Percentiles rank a stretch among this genome's conserved stretches.
Conservation (phyloP, 2,329 filamentous ascomycete species). For the Ascochyta fabae region DNA sequence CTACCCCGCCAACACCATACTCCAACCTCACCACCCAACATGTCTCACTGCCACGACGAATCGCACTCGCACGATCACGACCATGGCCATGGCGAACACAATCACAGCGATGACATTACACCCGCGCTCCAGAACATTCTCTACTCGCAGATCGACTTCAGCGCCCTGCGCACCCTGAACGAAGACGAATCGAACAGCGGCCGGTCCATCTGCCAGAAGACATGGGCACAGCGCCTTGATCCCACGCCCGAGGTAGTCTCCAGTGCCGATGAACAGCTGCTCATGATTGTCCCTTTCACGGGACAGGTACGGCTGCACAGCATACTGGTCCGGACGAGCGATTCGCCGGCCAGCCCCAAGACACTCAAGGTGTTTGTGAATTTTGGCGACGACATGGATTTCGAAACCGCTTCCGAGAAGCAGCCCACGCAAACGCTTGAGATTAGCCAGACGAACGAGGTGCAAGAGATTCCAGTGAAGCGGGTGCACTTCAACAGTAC, state of each 20-base stretch:
- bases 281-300: constrained; percentile 92
- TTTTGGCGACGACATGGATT: constrained; percentile 78
- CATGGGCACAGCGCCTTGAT: constrained; percentile 81
- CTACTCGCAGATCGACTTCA: constrained; percentile 91
- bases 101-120: constrained; percentile 90
- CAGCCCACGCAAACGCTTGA: constrained; percentile 76
- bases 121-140: constrained; percentile 89
- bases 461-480: constrained; percentile 88
- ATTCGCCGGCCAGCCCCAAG: constrained; percentile 72
- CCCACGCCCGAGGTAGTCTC: constrained; percentile 78
- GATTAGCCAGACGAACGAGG: constrained; percentile 76
- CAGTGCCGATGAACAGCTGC: constrained; percentile 89
- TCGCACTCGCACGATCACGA: constrained; percentile 63
- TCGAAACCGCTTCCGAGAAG: constrained; percentile 73
- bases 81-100: constrained; percentile 75
- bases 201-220: constrained; percentile 81
- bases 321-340: constrained; percentile 81
- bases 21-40: constrained; percentile 19
- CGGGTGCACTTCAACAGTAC: constrained; percentile 88
- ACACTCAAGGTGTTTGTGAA: constrained; percentile 91
- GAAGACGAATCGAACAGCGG: constrained; percentile 74
- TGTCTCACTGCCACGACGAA: constrained; percentile 39
- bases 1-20: constrained; percentile 31
- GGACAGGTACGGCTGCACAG: constrained; percentile 92
- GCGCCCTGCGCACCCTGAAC: constrained; percentile 83